Base-by-base conservation (phyloP, 2,329 filamentous ascomycete species). In the Calonectria fujianensis region DNA sequence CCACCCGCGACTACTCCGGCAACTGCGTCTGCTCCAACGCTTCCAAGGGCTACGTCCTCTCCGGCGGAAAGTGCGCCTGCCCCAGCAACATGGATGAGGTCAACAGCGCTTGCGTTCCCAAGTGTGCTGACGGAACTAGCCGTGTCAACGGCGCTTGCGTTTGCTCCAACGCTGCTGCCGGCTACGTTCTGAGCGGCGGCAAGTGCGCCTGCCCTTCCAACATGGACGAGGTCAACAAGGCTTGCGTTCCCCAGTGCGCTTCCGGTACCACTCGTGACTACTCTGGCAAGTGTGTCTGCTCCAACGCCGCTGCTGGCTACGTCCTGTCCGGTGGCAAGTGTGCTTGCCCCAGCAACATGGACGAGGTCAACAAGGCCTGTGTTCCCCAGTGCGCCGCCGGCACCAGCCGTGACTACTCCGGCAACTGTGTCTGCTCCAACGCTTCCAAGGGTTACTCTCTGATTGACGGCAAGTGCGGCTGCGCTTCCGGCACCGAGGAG, bases 201-300 rank as follows among this genome's bases (percentile, higher is more conserved):
- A 41, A 63, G 45, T 48, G 45, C 5, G n/a, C 9, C 45, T 48
- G 45, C n/a, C 45, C 45, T 24, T 11, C n/a, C 9, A 48, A 48
- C 45, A 48, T 48, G 35, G 57, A 63, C 14, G 35, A 41, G 14
- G 24, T 29, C 2, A 37, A 24, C 57, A 41, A 41, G 35, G n/a
- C 35, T 8, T 63, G 57, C 8, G 57, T 63, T n/a, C 57, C 57
- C 14, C 16, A 41, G 35, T 63, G 57, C 7, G 57, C 35, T n/a
- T 6, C 14, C 7, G 57, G 57, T 11, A 63, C 57, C 14, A 31
- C 7, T 16, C 57, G 57, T 5, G 57, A 61, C 8, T 9, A 27
- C n/a, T 29, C 7, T 3, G 57, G 57, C 57, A 61, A 61, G 4
- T 61, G 57, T 11, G 32, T 61, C 35, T 61, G 57, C n/a, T 27